Evolutionary conservation across 2,329 filamentous ascomycete species (phyloP), one percentile per base, ranked within the genome.

Genomic region (Apiospora hydei): DNA sequence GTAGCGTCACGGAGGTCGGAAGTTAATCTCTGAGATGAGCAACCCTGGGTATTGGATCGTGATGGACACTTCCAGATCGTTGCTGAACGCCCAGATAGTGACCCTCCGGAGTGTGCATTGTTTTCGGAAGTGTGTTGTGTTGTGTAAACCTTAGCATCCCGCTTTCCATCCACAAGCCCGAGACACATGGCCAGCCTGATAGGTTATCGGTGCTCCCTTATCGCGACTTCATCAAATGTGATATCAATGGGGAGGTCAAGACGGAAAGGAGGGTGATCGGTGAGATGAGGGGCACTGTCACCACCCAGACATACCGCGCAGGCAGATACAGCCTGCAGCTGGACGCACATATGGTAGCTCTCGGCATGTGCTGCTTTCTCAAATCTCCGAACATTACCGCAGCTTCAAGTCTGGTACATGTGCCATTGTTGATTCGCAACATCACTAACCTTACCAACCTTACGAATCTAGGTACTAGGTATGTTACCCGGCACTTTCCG

Each of bases 401-500:
- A 41, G 18, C 57, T 64, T 61, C 53, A 61, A 18, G 57, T 64
- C 34, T 34, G 53, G 53, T 34, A 11, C 57, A 64, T 41, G 57
- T 53, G 49, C 47, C 24, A 38, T 34, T 61, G 53, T 38, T 61
- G 57, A 41, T 34, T 10, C n/a, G 18, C 34, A 64, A 64, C n/a
- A 26, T 4, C 46, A 11, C 34, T 26, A 26, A 34, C 26, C 26
- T 30, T 30, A 30, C 26, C 34, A 34, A 57, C 26, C 34, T 38
- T 38, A 8, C 5, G 34, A 3, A 38, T 6, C 5, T 38, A 38
- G 34, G 34, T 8, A 6, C 5, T 38, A 6, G 34, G 34, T 38
- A 38, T 38, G 68, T 57, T 47, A 44, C 47, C 38, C 68, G 68
- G 68, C 30, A 24, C 11, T 69, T 69, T 69, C 68, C 68, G 68